Percentiles rank a stretch among this genome's conserved stretches.
Conservation (phyloP, 2,329 filamentous ascomycete genomes). For the Monosporascus ibericus region DNA sequence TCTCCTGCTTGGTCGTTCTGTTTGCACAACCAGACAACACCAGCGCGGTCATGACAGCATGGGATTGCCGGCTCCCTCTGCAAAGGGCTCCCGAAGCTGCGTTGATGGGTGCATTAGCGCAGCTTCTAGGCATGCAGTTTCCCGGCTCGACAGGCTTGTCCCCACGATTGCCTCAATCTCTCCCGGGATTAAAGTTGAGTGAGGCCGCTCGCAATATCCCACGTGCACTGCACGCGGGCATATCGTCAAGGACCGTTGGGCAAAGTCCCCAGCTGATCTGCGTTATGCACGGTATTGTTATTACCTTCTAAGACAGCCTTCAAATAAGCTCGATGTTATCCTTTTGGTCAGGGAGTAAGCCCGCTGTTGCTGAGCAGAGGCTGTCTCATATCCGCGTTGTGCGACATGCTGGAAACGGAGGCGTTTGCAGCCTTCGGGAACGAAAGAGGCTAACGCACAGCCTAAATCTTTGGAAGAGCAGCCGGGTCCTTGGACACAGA, state of each 20-base stretch:
- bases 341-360: neutral
- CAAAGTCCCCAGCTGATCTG: constrained; percentile 1
- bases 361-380: neutral
- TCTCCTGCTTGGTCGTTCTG: constrained; percentile 1
- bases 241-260: constrained; percentile 8
- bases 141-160: constrained; percentile 16
- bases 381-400: neutral
- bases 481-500: neutral
- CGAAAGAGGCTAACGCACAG: neutral
- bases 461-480: neutral
- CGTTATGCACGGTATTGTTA: neutral
- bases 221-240: neutral
- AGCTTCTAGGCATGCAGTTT: constrained; percentile 16
- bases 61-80: constrained; percentile 1
- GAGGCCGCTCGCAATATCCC: constrained; percentile 1
- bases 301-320: neutral
- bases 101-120: constrained; percentile 10
- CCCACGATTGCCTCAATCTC: constrained; percentile 5
- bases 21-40: constrained; percentile 8
- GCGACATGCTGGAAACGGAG: neutral
- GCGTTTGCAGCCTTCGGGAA: neutral
- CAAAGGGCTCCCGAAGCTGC: constrained; percentile 6
- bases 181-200: constrained; percentile 11
- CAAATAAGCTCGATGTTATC: neutral
- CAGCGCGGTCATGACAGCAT: constrained; percentile 7